Evolutionary conservation across 768 basidiomycete genomes (phyloP).

Genomic region (Boletus edulis): DNA sequence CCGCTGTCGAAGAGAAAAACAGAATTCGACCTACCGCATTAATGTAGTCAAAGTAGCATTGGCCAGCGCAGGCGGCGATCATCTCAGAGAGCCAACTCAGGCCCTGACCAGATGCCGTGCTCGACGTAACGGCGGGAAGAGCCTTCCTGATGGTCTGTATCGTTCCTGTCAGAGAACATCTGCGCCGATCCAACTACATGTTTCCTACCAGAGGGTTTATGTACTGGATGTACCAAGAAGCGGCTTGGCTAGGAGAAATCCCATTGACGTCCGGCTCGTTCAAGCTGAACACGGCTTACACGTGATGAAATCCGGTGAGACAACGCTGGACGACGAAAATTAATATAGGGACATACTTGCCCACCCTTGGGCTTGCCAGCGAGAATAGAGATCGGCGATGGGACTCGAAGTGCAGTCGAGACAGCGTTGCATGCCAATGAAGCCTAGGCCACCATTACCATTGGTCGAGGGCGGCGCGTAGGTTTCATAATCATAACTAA

Average conservation of each 20-base stretch:
- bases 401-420: conserved; percentile 38
- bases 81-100: conserved; percentile 35
- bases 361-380: conserved; percentile 33
- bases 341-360: conserved; percentile 22
- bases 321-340: not conserved
- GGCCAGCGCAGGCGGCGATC: conserved; percentile 34
- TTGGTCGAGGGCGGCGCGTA: conserved; percentile 33
- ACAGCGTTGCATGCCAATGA: conserved; percentile 41
- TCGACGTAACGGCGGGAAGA: conserved; percentile 37
- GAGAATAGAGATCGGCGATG: conserved; percentile 28
- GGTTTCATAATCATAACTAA: conserved; percentile 40
- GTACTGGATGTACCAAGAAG: conserved; percentile 36
- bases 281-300: conserved; percentile 34
- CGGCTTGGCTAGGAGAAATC: conserved; percentile 29
- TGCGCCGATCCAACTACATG: not conserved
- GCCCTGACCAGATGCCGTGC: conserved; percentile 31
- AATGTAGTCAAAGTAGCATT: conserved; percentile 36
- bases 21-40: conserved; percentile 27
- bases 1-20: not conserved
- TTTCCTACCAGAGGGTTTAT: conserved; percentile 36
- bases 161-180: not conserved
- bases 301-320: not conserved
- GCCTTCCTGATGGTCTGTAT: conserved; percentile 37
- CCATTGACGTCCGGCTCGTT: conserved; percentile 37
- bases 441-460: conserved; percentile 35